A percentile compares a stretch with the other conserved stretches of the same genome.
Conservation (phyloP, 1,284 basidiomycete species). For the Trichosporon coremiiforme region DNA sequence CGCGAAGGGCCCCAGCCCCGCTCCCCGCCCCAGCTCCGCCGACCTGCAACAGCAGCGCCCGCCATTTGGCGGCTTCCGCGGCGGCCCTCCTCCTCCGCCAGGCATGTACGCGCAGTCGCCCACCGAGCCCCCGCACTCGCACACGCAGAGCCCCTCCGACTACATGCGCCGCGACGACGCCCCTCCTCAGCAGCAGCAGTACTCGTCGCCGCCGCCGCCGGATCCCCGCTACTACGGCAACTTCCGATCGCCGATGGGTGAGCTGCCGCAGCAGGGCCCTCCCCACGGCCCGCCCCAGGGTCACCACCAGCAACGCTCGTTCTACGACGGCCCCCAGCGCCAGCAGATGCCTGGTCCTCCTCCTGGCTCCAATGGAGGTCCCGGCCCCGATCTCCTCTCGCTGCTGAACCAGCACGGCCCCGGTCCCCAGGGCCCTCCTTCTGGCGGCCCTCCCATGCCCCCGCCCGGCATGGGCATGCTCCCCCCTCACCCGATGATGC, state of each 20-base stretch:
- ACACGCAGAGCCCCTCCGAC: slow-evolving; percentile 23
- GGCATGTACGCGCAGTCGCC: slow-evolving; percentile 30
- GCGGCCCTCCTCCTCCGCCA: slow-evolving; percentile 24
- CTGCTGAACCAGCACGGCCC: slow-evolving; percentile 34
- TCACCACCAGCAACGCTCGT: slow-evolving; percentile 18
- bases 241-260: slow-evolving; percentile 22
- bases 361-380: slow-evolving; percentile 17
- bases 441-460: slow-evolving; percentile 21
- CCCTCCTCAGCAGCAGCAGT: slow-evolving; percentile 23
- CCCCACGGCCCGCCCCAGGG: neutral
- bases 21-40: slow-evolving; percentile 25
- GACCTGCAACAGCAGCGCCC: slow-evolving; percentile 24
- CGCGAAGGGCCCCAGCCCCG: slow-evolving; percentile 33
- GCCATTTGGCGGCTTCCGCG: slow-evolving; percentile 21
- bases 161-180: slow-evolving; percentile 23
- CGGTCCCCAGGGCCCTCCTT: neutral
- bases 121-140: slow-evolving; percentile 9
- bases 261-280: slow-evolving; percentile 17
- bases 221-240: slow-evolving; percentile 25
- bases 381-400: slow-evolving; percentile 34
- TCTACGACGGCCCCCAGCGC: slow-evolving; percentile 18
- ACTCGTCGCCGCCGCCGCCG: slow-evolving; percentile 25
- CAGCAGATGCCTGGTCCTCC: slow-evolving; percentile 24
- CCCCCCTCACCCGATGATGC: slow-evolving; percentile 30
- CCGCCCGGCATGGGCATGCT: slow-evolving; percentile 34